Base-by-base conservation (phyloP, 1,139 yeast genomes). In the Sugiyamaella novakii region DNA sequence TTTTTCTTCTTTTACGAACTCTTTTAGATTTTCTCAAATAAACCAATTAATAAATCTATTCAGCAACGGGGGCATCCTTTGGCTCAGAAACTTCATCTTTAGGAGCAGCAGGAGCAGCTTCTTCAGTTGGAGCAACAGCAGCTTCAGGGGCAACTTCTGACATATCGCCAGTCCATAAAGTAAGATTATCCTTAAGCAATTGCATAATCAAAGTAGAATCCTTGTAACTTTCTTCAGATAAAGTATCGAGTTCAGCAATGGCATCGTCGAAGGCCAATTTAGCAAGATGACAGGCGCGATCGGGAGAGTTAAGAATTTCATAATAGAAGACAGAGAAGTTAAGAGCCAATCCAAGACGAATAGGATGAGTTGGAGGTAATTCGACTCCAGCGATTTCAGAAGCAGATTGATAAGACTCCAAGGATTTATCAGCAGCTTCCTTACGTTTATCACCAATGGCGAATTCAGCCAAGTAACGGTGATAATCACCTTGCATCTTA, bases 401-500 rank as follows among this genome's bases (percentile, higher is more conserved):
- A 47, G 98, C 98, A 58, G 94, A 73, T 74, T 87, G 87, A 79
- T 92, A 92, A 59, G 97, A 94, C 71, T 88, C 95, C 69, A 89
- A 81, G 41, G 98, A 91, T 61, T 85, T 79, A 65, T 87, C 92
- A 49, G 98, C 95, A 57, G 96, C 95, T 59, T 80, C 89, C 71
- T 88, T 87, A 70, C 97, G 87, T 76, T 87, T 86, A 63, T 88
- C 96, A 60, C 88, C 82, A 61, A 82, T 78, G 57, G 97, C 94
- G 67, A 92, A 92, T 76, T 92, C 98, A 57, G 98, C 98, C 75
- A 92, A 81, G 74, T 92, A 92, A 77, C 98, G 95, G 79, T 91
- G 96, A 80, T 92, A 92, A 73, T 92, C 98, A 77, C 98, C 98
- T 80, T 92, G 91, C 98, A 92, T 92, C 83, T 92, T 92, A 78